Base-by-base conservation (phyloP, 1,284 basidiomycete genomes). In the Chalciporus sp. region DNA sequence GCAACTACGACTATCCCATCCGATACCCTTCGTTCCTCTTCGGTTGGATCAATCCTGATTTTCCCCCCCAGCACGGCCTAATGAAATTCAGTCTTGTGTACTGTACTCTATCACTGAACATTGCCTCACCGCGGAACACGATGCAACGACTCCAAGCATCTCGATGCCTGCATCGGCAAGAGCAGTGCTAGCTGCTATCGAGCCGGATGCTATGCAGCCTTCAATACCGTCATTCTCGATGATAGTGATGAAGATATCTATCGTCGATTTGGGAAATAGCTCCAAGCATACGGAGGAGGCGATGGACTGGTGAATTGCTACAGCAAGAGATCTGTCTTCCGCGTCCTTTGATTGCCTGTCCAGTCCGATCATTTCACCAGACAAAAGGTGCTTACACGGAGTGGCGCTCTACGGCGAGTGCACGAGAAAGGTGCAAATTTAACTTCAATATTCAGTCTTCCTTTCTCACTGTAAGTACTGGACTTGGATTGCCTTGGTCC, bases 361-460 rank as follows among this genome's bases (percentile, higher is more conserved):
- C 57, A 50, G 47, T 46, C 55, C 20, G 54, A 51, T 41, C 37
- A 37, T 33, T 17, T 11, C 10, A 23, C 51, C 29, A 50, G 54
- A 28, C 42, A 27, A 46, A 17, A 37, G 23, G 33, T 10, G 71
- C 87, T 74, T 71, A 96, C 96, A 59, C 92, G 87, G 62, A 97
- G 83, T 0, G 96, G 95, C 16, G 88, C 86, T 64, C 88, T 80
- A 57, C 96, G 79, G 27, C 79, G 78, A 27, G 77, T 73, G 61
- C 86, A 92, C 6, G 95, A 92, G 71, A 97, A 99, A 0, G 97
- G 96, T 1, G 96, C 84, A 68, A 96, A 98, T 72, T 98, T 98
- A 57, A 98, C 91, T 72, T 98, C 95, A 3, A 99, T 92, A 58
- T 95, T 98, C 53, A 99, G 74, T 55, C 85, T 85, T 0, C 95